Base-by-base conservation (phyloP, 73 alveolate species). In the Paramecium tetraurelia region DNA sequence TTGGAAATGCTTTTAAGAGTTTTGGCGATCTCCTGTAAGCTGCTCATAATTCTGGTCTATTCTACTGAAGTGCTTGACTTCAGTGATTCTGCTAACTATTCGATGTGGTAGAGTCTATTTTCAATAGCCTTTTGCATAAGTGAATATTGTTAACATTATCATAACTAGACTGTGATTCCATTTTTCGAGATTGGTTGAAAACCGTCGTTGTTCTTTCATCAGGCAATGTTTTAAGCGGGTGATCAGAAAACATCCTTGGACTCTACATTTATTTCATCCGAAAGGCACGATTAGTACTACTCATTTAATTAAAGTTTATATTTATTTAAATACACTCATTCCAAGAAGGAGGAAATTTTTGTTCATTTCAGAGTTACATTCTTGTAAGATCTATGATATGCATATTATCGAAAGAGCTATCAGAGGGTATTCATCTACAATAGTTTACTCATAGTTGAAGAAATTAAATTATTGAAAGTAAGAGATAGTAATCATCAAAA, bases 401-500 rank as follows among this genome's bases (percentile, higher is more conserved):
- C 72, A n/a, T n/a, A 58, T 4, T 38, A 38, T 20, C 93, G 92
- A 92, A 24, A 40, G 93, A 46, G 86, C 92, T 38, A 77, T 90
- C 0, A 77, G 29, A 33, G 92, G 77, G 9, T 90, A 90, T 90
- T 27, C 1, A 27, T 27, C 1, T 1, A 27, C 31, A 27, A 27
- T 27, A 27, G 31, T 27, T 27, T 1, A 27, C 31, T 1, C 31
- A 7, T 43, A 43, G 21, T 21, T 8, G 63, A 70, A 40, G 86
- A 44, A 33, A 40, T 38, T 27, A 0, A 27, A 1, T 1, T 0
- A 27, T 27, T 27, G 31, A 1, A 27, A 27, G 2, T 27, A 27
- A 0, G 31, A 27, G 31, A 27, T 27, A 27, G 1, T 27, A 27
- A 27, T 1, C 1, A 27, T 27, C 1, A 27, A 27, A n/a, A n/a